Base-by-base conservation (phyloP, 805 yeast species). In the Teunomyces gatunensis region DNA sequence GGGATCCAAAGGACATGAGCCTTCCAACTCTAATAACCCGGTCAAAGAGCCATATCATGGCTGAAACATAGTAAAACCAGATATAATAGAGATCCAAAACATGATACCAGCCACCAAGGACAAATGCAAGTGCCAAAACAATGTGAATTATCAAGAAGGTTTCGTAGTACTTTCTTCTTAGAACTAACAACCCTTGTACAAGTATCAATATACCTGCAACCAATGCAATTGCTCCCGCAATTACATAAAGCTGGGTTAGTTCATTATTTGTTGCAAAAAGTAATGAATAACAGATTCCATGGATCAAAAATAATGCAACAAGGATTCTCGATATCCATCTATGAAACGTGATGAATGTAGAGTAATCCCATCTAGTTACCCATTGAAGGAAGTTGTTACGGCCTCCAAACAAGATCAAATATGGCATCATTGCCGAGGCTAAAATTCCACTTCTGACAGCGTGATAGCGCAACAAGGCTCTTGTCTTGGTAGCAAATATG, bases 261-360 rank as follows among this genome's bases (percentile, higher is more conserved):
- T 39, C 25, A 18, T 11, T 20, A 23, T 7, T 13, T 15, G 15
- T 12, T 33, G 46, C 21, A 40, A 20, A 37, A 23, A 37, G 28
- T 12, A 37, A 37, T 9, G 42, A 12, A 36, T 50, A 53, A 36
- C 42, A 39, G 3, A 21, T 29, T 1, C 41, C 68, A 50, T 83
- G 88, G 5, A 80, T 50, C 13, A 59, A 58, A 3, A 82, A 57
- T 35, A 80, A 56, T 25, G 73, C 64, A 2, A 73, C 44, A 30
- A 70, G 58, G 10, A 74, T 61, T 51, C 87, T 69, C 1, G 82
- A 74, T 6, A 80, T 52, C 67, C 85, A 83, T 44, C 84, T 73
- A 59, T 84, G 89, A 55, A 75, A 78, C 27, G 78, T 66, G 40
- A 81, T 69, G 58, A 80, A 84, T 18, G 84, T 71, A 0, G 83